Base-by-base conservation (phyloP, 352 stramenopile genomes). In the Pythium rishiriense region DNA sequence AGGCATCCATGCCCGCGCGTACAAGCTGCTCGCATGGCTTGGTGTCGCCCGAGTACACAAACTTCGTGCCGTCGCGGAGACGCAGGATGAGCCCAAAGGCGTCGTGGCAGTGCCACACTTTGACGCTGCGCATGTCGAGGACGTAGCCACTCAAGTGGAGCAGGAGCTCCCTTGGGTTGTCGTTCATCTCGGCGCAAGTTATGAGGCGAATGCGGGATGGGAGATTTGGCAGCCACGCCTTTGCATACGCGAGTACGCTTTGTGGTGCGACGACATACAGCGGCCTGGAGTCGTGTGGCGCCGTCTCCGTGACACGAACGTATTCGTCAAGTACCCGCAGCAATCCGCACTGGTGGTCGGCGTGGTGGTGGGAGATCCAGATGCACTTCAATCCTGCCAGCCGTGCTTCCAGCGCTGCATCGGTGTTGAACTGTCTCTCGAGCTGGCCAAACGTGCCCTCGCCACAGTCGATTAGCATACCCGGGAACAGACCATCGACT, bases 301-400 rank as follows among this genome's bases (percentile, higher is more conserved):
- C 0, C 21, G 25, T 12, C 22, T 66, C 22, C 51, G 65, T 39
- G 42, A 75, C 74, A 15, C 68, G 58, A 24, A 76, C 69, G 26
- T 78, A 90, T 28, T 88, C 78, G 58, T 81, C 69, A 31, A 99
- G 69, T 3, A 99, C 74, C 9, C 91, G 81, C n/a, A 98, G 73
- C 12, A 99, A 68, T 21, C 97, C 97, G 25, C 98, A 92, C 70
- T 99, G 94, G 69, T 99, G 97, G 64, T 99, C 97, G 0, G 96
- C 96, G 67, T 99, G 97, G 35, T 96, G 95, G 68, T 99, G 97
- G 4, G 93, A 98, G 51, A 99, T 97, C 94, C 95, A 99, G 49
- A 98, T 87, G 35, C 94, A 96, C 31, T 90, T 86, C 35, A 98
- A 41, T 0, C 73, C 65, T 56, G 58, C 73, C 14, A 93, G 72